Evolutionary conservation across 176 grass and related monocot genomes (phyloP).

Genomic region (Puccinellia tenuiflora): DNA sequence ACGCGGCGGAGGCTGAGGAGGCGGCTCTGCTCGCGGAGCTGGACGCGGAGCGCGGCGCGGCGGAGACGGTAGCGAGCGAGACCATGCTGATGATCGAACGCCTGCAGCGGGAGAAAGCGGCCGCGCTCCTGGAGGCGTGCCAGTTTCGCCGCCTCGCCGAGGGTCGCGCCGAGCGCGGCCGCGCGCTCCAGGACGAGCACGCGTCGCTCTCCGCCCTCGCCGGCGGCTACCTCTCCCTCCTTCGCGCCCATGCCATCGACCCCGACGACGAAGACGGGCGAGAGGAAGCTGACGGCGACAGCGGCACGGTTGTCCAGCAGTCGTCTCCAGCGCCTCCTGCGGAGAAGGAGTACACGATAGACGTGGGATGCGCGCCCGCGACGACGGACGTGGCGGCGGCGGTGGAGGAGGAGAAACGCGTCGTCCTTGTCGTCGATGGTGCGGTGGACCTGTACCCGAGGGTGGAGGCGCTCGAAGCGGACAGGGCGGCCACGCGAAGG

Average conservation of each 20-base stretch:
- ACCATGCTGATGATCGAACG: constrained; percentile 57
- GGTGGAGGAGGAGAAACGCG: not conserved
- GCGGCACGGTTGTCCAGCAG: not conserved
- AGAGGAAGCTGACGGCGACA: not conserved
- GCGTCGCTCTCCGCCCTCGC: constrained; percentile 2
- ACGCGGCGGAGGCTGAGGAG: constrained; percentile 23
- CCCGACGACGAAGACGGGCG: not conserved
- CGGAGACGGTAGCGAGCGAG: constrained; percentile 35
- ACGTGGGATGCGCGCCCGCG: not conserved
- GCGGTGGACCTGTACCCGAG: constrained; percentile 19
- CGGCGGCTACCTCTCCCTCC: constrained; percentile 22
- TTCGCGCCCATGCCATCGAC: constrained; percentile 34
- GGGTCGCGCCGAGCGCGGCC: constrained; percentile 15
- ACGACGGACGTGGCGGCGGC: not conserved
- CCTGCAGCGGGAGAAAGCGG: constrained; percentile 58
- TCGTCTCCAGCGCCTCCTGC: not conserved
- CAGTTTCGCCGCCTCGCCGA: constrained; percentile 44
- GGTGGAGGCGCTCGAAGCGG: constrained; percentile 40
- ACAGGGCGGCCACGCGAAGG: constrained; percentile 20
- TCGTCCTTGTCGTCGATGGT: not conserved
- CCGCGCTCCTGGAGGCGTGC: constrained; percentile 43
- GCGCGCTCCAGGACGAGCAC: constrained; percentile 33
- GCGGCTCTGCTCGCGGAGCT: constrained; percentile 26
- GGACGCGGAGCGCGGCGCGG: constrained; percentile 40
- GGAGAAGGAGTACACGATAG: not conserved